These are phyloP conservation scores for Dactylellina parvicollis DNA, from an alignment of 2,329 filamentous ascomycete species.

Conservation along the genomic window DNA sequence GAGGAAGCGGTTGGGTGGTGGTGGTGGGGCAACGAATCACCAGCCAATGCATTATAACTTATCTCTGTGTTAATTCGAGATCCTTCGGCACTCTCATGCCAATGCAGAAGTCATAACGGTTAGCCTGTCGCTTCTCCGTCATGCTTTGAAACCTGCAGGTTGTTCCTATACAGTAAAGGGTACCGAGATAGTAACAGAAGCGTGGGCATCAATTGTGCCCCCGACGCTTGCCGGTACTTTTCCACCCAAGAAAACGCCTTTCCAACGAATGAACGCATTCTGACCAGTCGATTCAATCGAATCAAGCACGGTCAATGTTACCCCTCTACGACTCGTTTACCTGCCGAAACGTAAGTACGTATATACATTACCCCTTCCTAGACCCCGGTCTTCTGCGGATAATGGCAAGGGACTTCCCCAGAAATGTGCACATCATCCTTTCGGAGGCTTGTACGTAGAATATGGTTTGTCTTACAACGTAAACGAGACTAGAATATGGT, in stretches of 20 bases:
- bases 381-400: constrained; percentile 29
- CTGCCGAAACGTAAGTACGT: constrained; percentile 17
- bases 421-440: constrained; percentile 15
- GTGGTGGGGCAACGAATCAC: constrained; percentile 25
- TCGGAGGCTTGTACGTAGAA: constrained; percentile 9
- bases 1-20: constrained; percentile 15
- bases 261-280: constrained; percentile 2
- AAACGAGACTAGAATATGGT: not conserved
- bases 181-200: not conserved
- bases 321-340: constrained; percentile 44
- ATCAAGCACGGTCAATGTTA: constrained; percentile 40
- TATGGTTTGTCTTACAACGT: too few species aligned
- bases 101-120: too few species aligned
- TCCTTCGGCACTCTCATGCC: not conserved
- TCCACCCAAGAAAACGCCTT: not conserved
- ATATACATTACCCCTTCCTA: not conserved
- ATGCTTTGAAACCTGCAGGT: not conserved
- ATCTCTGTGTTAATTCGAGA: not conserved
- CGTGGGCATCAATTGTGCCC: not conserved
- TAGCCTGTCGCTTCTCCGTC: too few species aligned
- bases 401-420: constrained; percentile 36
- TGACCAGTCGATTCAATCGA: constrained; percentile 42
- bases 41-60: not conserved
- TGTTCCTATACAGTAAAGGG: not conserved
- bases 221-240: constrained; percentile 28